A percentile compares a stretch with the other conserved stretches of the same genome.
phyloP scores from a whole-genome alignment of 2,329 filamentous ascomycete species.

The Balansia obtecta region DNA sequence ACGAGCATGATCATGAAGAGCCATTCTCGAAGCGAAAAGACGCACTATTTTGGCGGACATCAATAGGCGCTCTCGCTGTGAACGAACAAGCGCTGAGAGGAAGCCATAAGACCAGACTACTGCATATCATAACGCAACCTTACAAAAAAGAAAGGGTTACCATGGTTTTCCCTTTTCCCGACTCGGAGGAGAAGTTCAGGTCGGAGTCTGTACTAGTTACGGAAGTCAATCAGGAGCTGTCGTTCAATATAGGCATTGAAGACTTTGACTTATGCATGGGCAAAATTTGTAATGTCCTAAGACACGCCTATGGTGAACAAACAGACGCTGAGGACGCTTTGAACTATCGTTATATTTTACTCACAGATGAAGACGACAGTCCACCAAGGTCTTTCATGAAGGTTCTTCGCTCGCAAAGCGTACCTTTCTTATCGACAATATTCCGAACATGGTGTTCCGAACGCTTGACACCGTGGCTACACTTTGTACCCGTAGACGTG shows the following conservation, averaged over 20 bases:
- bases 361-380: slow-evolving; percentile 59
- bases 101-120: slow-evolving; percentile 56
- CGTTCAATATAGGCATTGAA: slow-evolving; percentile 47
- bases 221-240: slow-evolving; percentile 40
- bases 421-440: slow-evolving; percentile 59
- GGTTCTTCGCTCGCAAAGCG: slow-evolving; percentile 50
- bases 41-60: slow-evolving; percentile 64
- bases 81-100: slow-evolving; percentile 46
- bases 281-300: slow-evolving; percentile 20
- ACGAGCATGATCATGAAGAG: slow-evolving; percentile 29
- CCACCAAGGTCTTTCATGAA: slow-evolving; percentile 47
- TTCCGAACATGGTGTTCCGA: slow-evolving; percentile 74
- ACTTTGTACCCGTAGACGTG: slow-evolving; percentile 68
- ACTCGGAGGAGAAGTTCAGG: slow-evolving; percentile 27
- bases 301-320: slow-evolving; percentile 19
- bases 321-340: slow-evolving; percentile 38
- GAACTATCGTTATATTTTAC: slow-evolving; percentile 56
- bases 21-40: slow-evolving; percentile 50
- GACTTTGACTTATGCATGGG: slow-evolving; percentile 44
- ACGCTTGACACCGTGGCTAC: slow-evolving; percentile 61
- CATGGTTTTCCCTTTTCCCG: slow-evolving; percentile 40
- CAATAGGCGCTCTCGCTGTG: slow-evolving; percentile 42
- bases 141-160: slow-evolving; percentile 34
- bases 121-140: slow-evolving; percentile 54
- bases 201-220: slow-evolving; percentile 42